phyloP scores from a whole-genome alignment of 768 basidiomycete genomes.

The Podaxis sp. region DNA sequence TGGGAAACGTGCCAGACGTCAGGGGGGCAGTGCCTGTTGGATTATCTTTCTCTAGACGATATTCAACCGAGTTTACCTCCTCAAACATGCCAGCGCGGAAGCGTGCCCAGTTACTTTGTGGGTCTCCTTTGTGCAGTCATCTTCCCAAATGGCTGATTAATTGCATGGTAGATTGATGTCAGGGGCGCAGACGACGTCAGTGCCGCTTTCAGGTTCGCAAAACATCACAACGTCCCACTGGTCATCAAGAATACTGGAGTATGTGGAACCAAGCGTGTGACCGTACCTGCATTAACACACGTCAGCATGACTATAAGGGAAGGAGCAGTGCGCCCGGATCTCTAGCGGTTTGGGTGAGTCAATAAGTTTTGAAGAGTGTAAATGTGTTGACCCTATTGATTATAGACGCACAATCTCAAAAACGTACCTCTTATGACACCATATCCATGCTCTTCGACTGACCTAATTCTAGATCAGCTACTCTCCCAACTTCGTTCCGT shows the following conservation, averaged over 20 bases:
- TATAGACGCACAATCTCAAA: slow-evolving; percentile 41
- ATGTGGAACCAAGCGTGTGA: slow-evolving; percentile 18
- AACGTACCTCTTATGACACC: slow-evolving; percentile 23
- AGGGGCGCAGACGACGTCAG: slow-evolving; percentile 36
- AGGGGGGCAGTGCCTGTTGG: slow-evolving; percentile 46
- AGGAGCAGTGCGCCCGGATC: slow-evolving; percentile 45
- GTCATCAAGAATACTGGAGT: slow-evolving; percentile 55
- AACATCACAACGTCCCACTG: slow-evolving; percentile 36
- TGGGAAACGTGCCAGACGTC: slow-evolving; percentile 58
- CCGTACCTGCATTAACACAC: not conserved
- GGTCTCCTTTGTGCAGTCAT: slow-evolving; percentile 9
- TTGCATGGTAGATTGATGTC: slow-evolving; percentile 38
- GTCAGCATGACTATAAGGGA: slow-evolving; percentile 49
- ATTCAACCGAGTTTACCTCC: slow-evolving; percentile 24
- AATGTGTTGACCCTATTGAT: not conserved
- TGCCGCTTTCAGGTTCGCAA: slow-evolving; percentile 45
- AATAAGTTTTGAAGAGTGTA: not conserved
- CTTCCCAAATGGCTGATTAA: slow-evolving; percentile 13
- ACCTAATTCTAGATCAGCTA: slow-evolving; percentile 31
- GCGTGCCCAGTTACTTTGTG: slow-evolving; percentile 38
- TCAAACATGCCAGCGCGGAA: slow-evolving; percentile 34
- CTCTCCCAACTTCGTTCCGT: slow-evolving; percentile 32
- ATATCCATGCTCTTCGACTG: not conserved
- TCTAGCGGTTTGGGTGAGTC: slow-evolving; percentile 44
- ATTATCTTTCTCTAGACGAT: slow-evolving; percentile 35